These are phyloP conservation scores for Cutaneotrichosporon arboriforme DNA, from an alignment of 1,284 basidiomycete genomes.

Conservation along the genomic window DNA sequence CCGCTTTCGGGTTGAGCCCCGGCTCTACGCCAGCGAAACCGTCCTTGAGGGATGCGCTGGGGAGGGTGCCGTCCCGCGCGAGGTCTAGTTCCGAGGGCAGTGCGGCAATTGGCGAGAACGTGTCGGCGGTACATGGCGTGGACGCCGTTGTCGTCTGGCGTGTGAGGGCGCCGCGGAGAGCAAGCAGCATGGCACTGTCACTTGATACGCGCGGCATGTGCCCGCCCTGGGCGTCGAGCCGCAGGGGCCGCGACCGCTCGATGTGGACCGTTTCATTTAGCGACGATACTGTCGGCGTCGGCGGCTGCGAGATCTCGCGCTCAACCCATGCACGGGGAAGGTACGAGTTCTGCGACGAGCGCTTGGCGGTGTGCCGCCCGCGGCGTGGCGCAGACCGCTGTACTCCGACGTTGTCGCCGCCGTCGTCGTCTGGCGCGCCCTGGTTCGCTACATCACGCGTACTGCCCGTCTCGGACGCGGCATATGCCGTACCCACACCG, in stretches of 20 bases:
- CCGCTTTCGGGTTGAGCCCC: slow-evolving; percentile 10
- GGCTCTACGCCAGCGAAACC: background rate
- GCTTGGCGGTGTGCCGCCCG: slow-evolving; percentile 11
- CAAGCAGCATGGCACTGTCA: background rate
- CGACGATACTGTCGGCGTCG: slow-evolving; percentile 6
- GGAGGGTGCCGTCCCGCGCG: background rate
- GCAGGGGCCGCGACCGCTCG: slow-evolving; percentile 12
- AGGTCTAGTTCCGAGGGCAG: slow-evolving; percentile 6
- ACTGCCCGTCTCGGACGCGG: too few relatives aligned
- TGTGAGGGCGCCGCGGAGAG: too few relatives aligned
- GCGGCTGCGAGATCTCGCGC: background rate
- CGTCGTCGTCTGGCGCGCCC: too few relatives aligned
- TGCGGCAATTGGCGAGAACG: slow-evolving; percentile 3
- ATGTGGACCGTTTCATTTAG: slow-evolving; percentile 5
- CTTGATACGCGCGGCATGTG: background rate
- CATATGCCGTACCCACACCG: too few relatives aligned
- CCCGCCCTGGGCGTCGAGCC: background rate
- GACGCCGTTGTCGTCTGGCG: too few relatives aligned
- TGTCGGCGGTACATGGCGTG: background rate
- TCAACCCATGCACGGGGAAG: slow-evolving; percentile 1
- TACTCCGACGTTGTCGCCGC: too few relatives aligned
- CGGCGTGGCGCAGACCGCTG: slow-evolving; percentile 10
- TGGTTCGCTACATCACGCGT: too few relatives aligned
- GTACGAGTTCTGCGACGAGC: slow-evolving; percentile 21
- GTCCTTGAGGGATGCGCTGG: background rate